Evolutionary conservation across 176 grass and related monocot genomes (phyloP).

Genomic region (Musa itinerans): DNA sequence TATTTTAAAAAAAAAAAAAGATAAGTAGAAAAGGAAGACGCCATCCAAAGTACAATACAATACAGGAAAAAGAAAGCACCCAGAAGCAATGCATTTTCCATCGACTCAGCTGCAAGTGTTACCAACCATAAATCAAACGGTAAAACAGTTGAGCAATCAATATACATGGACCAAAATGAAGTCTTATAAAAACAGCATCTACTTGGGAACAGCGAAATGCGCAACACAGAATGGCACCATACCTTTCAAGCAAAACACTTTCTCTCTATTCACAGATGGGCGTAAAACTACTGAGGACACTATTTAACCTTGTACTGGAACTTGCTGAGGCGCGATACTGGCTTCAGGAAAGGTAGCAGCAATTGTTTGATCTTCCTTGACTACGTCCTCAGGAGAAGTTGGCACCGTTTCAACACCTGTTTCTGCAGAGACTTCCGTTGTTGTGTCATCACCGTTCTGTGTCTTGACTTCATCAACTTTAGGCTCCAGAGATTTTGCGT

Average conservation of each 20-base stretch:
- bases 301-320: constrained; percentile 55
- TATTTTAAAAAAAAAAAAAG: too few relatives aligned
- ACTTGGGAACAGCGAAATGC: not conserved
- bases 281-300: not conserved
- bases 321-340: constrained; percentile 44
- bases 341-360: constrained; percentile 20
- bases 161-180: not conserved
- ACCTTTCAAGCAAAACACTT: constrained; percentile 5
- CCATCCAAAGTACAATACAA: too few relatives aligned
- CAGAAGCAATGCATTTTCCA: not conserved
- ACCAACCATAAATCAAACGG: constrained; percentile 1
- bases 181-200: not conserved
- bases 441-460: constrained; percentile 26
- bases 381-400: constrained; percentile 16
- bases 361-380: constrained; percentile 27
- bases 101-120: not conserved
- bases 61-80: too few relatives aligned
- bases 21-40: too few relatives aligned
- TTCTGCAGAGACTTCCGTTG: constrained; percentile 25
- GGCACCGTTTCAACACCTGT: constrained; percentile 14
- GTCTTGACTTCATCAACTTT: constrained; percentile 47
- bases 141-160: constrained; percentile 7
- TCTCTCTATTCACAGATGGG: constrained; percentile 16
- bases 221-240: constrained; percentile 1
- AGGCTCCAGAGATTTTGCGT: constrained; percentile 33